phyloP scores from a whole-genome alignment of 2,329 filamentous ascomycete genomes.

The Aspergillus melleus region DNA sequence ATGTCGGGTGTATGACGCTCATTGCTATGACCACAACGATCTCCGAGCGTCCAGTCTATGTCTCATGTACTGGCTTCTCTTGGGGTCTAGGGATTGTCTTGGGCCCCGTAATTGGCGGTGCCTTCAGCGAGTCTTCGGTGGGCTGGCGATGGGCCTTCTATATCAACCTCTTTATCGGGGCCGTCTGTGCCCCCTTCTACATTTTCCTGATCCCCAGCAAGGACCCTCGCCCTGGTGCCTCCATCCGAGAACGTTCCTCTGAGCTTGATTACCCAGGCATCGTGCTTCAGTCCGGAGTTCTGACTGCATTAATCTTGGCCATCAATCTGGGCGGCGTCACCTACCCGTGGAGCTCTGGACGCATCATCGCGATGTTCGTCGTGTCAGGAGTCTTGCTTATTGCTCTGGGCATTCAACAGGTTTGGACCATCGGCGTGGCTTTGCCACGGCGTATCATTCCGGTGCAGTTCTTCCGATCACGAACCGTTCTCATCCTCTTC shows the following conservation, averaged over 20 bases:
- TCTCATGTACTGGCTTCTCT: slow-evolving; percentile 32
- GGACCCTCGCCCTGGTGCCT: slow-evolving; percentile 23
- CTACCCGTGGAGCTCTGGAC: slow-evolving; percentile 49
- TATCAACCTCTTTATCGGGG: slow-evolving; percentile 55
- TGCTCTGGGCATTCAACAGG: background rate
- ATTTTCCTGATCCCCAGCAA: slow-evolving; percentile 43
- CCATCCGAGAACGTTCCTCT: slow-evolving; percentile 22
- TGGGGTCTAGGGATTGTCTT: slow-evolving; percentile 39
- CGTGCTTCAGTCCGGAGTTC: slow-evolving; percentile 42
- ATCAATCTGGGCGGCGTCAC: slow-evolving; percentile 53
- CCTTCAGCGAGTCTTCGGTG: slow-evolving; percentile 7
- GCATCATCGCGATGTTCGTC: slow-evolving; percentile 3
- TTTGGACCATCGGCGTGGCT: background rate
- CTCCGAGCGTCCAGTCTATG: slow-evolving; percentile 28
- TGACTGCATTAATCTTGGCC: slow-evolving; percentile 46
- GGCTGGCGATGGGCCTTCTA: slow-evolving; percentile 50
- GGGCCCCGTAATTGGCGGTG: slow-evolving; percentile 27
- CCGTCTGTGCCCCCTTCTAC: slow-evolving; percentile 42
- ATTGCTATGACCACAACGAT: slow-evolving; percentile 16
- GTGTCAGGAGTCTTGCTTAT: background rate
- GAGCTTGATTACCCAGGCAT: slow-evolving; percentile 49
- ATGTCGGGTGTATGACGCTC: slow-evolving; percentile 30
- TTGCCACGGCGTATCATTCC: background rate
- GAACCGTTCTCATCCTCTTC: background rate
- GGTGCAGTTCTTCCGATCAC: background rate